phyloP scores from a whole-genome alignment of 2,329 filamentous ascomycete genomes.

The Diplodia sapinea region DNA sequence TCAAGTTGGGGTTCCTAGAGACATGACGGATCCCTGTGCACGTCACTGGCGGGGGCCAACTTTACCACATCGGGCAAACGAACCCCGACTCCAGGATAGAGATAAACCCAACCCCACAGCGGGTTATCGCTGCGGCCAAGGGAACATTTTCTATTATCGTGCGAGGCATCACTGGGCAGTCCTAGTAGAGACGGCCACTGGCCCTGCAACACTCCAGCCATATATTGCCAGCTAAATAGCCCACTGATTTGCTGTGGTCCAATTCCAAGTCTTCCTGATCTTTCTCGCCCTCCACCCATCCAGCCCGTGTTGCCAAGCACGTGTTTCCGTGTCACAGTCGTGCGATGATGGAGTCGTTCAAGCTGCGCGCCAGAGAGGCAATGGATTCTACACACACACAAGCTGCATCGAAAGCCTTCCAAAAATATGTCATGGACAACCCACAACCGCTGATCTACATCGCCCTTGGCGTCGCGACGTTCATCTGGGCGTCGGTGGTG shows the following conservation, averaged over 20 bases:
- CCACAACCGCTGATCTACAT: slow-evolving; percentile 41
- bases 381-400: slow-evolving; percentile 25
- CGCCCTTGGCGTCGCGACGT: slow-evolving; percentile 41
- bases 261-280: background rate
- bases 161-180: background rate
- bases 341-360: slow-evolving; percentile 35
- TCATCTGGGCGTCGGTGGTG: slow-evolving; percentile 41
- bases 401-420: slow-evolving; percentile 21
- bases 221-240: slow-evolving; percentile 26
- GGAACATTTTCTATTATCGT: slow-evolving; percentile 31
- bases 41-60: slow-evolving; percentile 22
- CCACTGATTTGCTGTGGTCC: background rate
- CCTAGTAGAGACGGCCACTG: background rate
- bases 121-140: slow-evolving; percentile 25
- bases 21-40: slow-evolving; percentile 7
- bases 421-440: slow-evolving; percentile 29
- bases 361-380: slow-evolving; percentile 33
- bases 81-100: slow-evolving; percentile 26
- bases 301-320: background rate
- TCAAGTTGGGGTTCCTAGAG: background rate
- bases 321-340: slow-evolving; percentile 32
- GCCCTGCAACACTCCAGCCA: background rate
- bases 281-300: slow-evolving; percentile 30
- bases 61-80: slow-evolving; percentile 23
- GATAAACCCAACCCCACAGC: slow-evolving; percentile 31